Base-by-base conservation (phyloP, 1,284 basidiomycete genomes). In the Gymnopus androsaceus region DNA sequence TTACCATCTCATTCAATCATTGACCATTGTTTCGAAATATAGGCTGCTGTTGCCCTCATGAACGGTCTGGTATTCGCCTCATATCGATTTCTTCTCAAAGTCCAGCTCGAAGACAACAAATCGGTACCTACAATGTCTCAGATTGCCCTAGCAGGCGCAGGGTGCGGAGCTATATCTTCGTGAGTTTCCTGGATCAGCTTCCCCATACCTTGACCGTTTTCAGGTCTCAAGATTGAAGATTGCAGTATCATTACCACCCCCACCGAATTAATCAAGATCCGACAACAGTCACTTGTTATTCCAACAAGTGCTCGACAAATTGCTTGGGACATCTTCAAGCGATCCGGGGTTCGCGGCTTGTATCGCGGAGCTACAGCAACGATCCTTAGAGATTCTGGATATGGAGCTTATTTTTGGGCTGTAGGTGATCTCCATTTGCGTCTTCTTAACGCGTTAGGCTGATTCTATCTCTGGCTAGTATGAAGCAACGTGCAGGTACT, bases 251-350 rank as follows among this genome's bases (percentile, higher is more conserved):
- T 95, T 42, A 90, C 90, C 1, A 87, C 89, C 2, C 92, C 92
- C 0, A 89, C 85, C 12, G 93, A 95, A 64, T 78, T 94, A 0
- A 78, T 95, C 72, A 95, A 95, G 78, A 92, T 94, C 64, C 84
- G 88, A 11, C 92, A 95, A 62, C 88, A 90, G 62, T 76, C 84
- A 61, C 66, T 79, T 15, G 65, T 71, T 9, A 69, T 69, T 14
- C 67, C 67, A 34, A 72, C 75, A 4, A 74, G 82, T 58, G 73
- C 83, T 0, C 67, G 76, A 23, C 70, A 75, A 33, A 79, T 92
- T 28, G 77, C 83, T 2, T 66, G 71, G 38, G 70, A 78, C 51
- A 83, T 94, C 36, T 68, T 85, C 51, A 73, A 72, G 25, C 70
- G 75, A 25, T 74, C 79, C 41, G 90, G 90, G 0, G 27, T 91